Conservation (phyloP, 2,329 filamentous ascomycete species). For the Trichoderma semiorbis region DNA sequence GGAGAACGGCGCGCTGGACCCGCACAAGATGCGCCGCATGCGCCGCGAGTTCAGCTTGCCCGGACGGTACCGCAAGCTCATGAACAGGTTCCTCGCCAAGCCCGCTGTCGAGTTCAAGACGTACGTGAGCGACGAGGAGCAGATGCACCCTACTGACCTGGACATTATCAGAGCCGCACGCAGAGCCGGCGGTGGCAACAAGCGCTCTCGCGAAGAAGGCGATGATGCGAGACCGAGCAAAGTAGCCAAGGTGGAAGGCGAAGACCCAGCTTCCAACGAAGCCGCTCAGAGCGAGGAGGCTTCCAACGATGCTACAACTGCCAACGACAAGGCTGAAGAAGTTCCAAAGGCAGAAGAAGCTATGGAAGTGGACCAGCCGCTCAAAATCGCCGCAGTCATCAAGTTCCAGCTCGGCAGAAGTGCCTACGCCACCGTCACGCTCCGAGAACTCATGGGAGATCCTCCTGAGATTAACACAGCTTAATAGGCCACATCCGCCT, state of each 20-base stretch:
- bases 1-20: constrained; percentile 74
- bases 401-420: constrained; percentile 75
- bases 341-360: constrained; percentile 19
- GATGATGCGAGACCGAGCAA: constrained; percentile 22
- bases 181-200: constrained; percentile 3
- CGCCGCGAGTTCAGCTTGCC: constrained; percentile 87
- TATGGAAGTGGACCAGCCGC: constrained; percentile 28
- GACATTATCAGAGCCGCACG: constrained; percentile 55
- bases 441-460: constrained; percentile 70
- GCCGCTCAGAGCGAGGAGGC: not conserved
- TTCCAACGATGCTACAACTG: not conserved
- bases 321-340: not conserved
- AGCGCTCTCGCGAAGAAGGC: constrained; percentile 20
- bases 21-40: constrained; percentile 78
- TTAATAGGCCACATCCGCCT: not conserved
- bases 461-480: constrained; percentile 24
- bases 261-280: not conserved
- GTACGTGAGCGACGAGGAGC: constrained; percentile 70
- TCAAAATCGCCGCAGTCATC: constrained; percentile 62
- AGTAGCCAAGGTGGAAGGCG: constrained; percentile 18
- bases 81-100: constrained; percentile 65
- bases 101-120: constrained; percentile 66
- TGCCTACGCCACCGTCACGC: constrained; percentile 80
- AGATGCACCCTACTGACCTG: constrained; percentile 85
- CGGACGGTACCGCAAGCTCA: constrained; percentile 81